Evolutionary conservation across 2,329 filamentous ascomycete genomes (phyloP).

Genomic region (Alternaria arbusti): DNA sequence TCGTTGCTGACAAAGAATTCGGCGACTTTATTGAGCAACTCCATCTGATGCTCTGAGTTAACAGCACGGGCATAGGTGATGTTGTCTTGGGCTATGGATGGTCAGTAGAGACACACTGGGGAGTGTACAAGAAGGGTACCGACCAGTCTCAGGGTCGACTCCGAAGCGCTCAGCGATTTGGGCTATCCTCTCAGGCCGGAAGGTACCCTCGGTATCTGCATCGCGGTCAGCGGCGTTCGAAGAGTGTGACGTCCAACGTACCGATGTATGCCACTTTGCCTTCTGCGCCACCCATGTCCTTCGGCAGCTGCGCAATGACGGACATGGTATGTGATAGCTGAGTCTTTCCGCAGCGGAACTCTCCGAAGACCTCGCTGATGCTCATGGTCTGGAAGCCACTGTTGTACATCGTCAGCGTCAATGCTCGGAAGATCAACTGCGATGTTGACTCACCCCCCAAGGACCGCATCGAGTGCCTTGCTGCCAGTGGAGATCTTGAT

Average conservation of each 20-base stretch:
- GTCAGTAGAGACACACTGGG: constrained; percentile 56
- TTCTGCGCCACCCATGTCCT: constrained; percentile 69
- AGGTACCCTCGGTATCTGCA: constrained; percentile 54
- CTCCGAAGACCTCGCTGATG: constrained; percentile 69
- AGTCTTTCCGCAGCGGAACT: constrained; percentile 72
- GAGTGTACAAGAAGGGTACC: not conserved
- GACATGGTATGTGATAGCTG: constrained; percentile 73
- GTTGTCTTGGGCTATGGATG: constrained; percentile 66
- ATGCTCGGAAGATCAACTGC: not conserved
- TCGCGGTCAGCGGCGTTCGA: constrained; percentile 6
- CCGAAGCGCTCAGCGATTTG: constrained; percentile 72
- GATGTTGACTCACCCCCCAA: constrained; percentile 60
- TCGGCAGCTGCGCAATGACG: constrained; percentile 66
- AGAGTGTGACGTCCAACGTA: constrained; percentile 25
- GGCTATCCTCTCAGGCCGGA: constrained; percentile 69
- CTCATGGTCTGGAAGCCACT: constrained; percentile 74
- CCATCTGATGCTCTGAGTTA: constrained; percentile 71
- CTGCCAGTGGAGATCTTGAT: constrained; percentile 73
- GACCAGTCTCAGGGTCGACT: constrained; percentile 48
- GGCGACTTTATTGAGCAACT: constrained; percentile 66
- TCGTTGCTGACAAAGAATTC: constrained; percentile 68
- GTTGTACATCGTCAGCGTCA: constrained; percentile 35
- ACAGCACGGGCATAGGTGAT: constrained; percentile 69
- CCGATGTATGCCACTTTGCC: constrained; percentile 74
- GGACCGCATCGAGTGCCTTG: constrained; percentile 69